A percentile compares a stretch with the other conserved stretches of the same genome.
Evolutionary conservation across 331 rosid species (phyloP).

Genomic region (Rosa hybrid): DNA sequence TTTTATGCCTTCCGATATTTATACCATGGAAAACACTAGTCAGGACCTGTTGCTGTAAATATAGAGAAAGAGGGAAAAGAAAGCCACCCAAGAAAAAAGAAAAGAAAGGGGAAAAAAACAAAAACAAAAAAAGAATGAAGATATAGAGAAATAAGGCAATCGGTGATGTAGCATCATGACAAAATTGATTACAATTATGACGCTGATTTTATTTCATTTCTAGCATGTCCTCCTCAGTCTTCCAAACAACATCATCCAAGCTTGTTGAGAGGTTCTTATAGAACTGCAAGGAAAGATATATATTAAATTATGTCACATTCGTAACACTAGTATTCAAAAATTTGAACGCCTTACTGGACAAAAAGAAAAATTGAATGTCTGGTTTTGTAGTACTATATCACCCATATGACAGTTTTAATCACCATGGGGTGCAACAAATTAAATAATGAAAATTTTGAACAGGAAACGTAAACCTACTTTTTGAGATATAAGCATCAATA

Average conservation of each 20-base stretch:
- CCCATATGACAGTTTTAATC: background rate
- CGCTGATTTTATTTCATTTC: slow-evolving; percentile 39
- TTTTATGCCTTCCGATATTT: background rate
- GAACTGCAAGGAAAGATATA: slow-evolving; percentile 55
- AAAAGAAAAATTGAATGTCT: background rate
- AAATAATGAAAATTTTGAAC: background rate
- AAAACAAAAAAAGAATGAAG: slow-evolving; percentile 36
- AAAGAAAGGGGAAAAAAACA: background rate
- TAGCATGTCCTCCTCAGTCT: slow-evolving; percentile 82
- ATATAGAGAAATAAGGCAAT: slow-evolving; percentile 29
- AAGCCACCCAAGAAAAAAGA: background rate
- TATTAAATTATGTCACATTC: background rate
- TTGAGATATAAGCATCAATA: background rate
- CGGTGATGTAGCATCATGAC: slow-evolving; percentile 12
- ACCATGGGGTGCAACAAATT: background rate
- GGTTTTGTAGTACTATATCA: background rate
- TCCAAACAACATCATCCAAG: slow-evolving; percentile 94
- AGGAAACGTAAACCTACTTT: background rate
- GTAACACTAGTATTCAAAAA: background rate
- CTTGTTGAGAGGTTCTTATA: slow-evolving; percentile 79
- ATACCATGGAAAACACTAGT: background rate
- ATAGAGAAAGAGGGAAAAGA: background rate
- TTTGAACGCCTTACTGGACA: background rate
- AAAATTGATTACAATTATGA: slow-evolving; percentile 8
- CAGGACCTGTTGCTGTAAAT: background rate